phyloP scores from a whole-genome alignment of 768 basidiomycete genomes.

The Xerocomus potaroensis region DNA sequence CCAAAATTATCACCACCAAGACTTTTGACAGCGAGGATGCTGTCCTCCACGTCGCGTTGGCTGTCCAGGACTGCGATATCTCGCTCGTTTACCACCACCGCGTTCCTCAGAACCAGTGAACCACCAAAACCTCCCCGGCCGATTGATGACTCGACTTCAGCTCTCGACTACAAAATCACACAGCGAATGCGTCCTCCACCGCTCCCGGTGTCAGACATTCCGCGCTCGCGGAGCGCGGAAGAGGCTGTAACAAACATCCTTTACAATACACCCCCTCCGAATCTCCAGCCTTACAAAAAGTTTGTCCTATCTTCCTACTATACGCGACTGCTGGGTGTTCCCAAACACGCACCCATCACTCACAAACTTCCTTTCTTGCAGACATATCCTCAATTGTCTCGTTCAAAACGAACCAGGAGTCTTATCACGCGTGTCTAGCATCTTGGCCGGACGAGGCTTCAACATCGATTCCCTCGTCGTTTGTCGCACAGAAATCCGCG shows the following conservation, averaged over 20 bases:
- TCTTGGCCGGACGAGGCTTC: conserved; percentile 94
- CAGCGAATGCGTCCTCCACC: conserved; percentile 76
- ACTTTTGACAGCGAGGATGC: conserved; percentile 7
- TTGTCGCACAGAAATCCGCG: conserved; percentile 94
- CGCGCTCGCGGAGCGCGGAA: conserved; percentile 79
- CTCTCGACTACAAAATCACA: conserved; percentile 82
- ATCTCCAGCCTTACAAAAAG: conserved; percentile 91
- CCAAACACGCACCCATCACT: no score
- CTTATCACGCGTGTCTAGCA: conserved; percentile 96
- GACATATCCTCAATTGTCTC: conserved; percentile 94
- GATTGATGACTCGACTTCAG: conserved; percentile 92
- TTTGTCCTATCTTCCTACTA: conserved; percentile 33
- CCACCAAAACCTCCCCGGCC: conserved; percentile 71
- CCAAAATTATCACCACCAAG: no score
- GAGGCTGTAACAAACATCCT: conserved; percentile 97
- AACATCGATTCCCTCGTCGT: conserved; percentile 99
- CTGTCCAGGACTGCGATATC: conserved; percentile 9
- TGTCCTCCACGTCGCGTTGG: conserved; percentile 17
- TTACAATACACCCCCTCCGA: conserved; percentile 93
- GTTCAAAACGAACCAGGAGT: conserved; percentile 99
- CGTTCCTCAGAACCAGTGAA: conserved; percentile 17
- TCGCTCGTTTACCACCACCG: conserved; percentile 23
- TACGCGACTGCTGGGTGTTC: no score
- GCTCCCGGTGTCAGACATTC: conserved; percentile 81
- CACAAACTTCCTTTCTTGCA: conserved; percentile 30